Base-by-base conservation (phyloP, 352 stramenopile genomes). In the Pythium rishiriense region DNA sequence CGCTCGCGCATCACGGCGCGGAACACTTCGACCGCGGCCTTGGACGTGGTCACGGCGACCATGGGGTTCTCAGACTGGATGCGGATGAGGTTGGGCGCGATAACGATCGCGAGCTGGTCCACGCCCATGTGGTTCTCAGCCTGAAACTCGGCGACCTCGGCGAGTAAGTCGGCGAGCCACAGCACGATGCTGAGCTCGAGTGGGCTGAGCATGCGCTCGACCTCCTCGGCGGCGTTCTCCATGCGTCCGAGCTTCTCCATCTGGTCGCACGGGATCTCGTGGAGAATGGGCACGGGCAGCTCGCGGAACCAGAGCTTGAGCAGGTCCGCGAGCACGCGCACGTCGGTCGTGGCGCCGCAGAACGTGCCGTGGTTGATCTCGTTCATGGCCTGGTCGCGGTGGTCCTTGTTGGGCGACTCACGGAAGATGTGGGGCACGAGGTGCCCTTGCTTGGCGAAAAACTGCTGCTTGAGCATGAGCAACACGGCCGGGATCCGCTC, bases 251-350 rank as follows among this genome's bases (percentile, higher is more conserved):
- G 53, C 49, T 84, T 77, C 53, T 87, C 78, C 72, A 97, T 83
- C 54, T 88, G 75, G n/a, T 81, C 72, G 47, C 75, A 62, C 14
- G 82, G 80, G 29, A 97, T 81, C 53, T 88, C 71, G 65, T 96
- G 87, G 49, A 97, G 70, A 43, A 97, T 83, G 24, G 84, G 85
- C n/a, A 85, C 62, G 0, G 87, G 83, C 0, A 97, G 75, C 42
- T 96, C 85, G 0, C 90, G 81, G 66, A 97, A 97, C 82, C 84
- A 97, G 42, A 96, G 64, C 64, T 97, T 97, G 70, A 97, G 88
- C 3, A 97, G 72, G 63, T 96, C 91, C 0, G 85, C 90, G 10
- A 96, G 66, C 46, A 97, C 85, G 26, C 91, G 84, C 46, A 95
- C 81, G 47, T 97, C 88, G 29, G 85, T 72, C 21, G 66, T 68